Conservation (phyloP, 164 flowering plant genomes). For the Magnolia kwangsiensis region DNA sequence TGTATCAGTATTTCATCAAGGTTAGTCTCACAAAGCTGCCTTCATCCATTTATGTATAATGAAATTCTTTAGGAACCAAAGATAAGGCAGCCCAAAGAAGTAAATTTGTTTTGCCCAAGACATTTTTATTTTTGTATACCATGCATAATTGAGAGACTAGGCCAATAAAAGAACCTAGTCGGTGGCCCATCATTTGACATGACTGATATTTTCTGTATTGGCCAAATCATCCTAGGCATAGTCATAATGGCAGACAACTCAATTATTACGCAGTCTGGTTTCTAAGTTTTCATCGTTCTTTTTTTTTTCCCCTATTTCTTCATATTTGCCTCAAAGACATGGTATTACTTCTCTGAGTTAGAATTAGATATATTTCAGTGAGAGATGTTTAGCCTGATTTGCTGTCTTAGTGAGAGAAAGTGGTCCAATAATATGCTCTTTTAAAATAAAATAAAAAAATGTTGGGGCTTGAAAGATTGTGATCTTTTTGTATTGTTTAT, state of each 20-base stretch:
- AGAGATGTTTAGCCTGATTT: neutral
- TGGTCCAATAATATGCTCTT: too few species aligned
- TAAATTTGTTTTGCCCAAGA: neutral
- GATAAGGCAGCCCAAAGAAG: neutral
- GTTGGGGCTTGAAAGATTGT: too few species aligned
- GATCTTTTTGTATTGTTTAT: too few species aligned
- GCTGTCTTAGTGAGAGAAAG: slow-evolving; percentile 27
- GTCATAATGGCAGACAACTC: too few species aligned
- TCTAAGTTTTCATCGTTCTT: too few species aligned
- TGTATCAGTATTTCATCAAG: slow-evolving; percentile 83
- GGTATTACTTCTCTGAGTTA: too few species aligned
- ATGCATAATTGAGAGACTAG: neutral
- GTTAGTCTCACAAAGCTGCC: slow-evolving; percentile 19
- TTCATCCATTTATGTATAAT: neutral
- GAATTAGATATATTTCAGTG: too few species aligned
- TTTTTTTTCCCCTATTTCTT: too few species aligned
- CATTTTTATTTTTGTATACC: neutral
- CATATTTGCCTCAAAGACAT: too few species aligned
- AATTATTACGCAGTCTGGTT: too few species aligned
- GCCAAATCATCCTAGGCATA: neutral
- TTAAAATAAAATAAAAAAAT: too few species aligned
- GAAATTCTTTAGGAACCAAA: neutral
- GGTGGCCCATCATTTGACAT: neutral
- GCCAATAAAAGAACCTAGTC: neutral
- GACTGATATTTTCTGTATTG: neutral